Percentiles rank a stretch among this genome's conserved stretches.
These are phyloP conservation scores for Alternaria sp. DNA, from an alignment of 2,329 filamentous ascomycete genomes.

Conservation along the genomic window DNA sequence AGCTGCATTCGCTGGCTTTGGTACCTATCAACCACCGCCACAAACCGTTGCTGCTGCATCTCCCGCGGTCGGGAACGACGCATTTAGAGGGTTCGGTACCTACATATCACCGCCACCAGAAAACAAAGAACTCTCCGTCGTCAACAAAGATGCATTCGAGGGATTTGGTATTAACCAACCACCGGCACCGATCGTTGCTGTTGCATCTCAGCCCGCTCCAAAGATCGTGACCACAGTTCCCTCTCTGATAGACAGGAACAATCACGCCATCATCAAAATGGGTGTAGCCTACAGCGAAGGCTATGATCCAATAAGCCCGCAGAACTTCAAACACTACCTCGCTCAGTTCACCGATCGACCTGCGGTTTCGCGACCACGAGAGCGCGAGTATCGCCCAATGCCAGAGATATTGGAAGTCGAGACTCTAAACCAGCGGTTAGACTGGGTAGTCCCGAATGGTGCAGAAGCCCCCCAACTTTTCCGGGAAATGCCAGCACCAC, in stretches of 20 bases:
- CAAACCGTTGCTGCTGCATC: neutral
- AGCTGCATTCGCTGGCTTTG: neutral
- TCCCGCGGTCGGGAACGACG: neutral
- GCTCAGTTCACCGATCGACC: neutral
- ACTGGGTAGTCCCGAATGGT: neutral
- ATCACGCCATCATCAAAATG: neutral
- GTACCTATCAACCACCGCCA: neutral
- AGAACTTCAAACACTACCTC: neutral
- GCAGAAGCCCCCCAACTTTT: neutral
- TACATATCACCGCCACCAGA: neutral
- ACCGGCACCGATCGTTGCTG: neutral
- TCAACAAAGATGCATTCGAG: neutral
- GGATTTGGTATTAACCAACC: too few species aligned
- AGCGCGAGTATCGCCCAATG: neutral
- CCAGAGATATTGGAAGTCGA: neutral
- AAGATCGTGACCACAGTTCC: neutral
- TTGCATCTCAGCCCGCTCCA: neutral
- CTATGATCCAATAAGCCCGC: neutral
- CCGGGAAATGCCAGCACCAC: neutral
- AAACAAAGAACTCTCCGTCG: accelerated
- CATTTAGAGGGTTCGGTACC: neutral
- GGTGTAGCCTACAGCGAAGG: neutral
- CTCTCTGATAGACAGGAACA: neutral
- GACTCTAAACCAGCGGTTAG: neutral
- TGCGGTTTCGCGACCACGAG: neutral